phyloP scores from a whole-genome alignment of 1,284 basidiomycete genomes.

The Coniferiporia sulphurascens region DNA sequence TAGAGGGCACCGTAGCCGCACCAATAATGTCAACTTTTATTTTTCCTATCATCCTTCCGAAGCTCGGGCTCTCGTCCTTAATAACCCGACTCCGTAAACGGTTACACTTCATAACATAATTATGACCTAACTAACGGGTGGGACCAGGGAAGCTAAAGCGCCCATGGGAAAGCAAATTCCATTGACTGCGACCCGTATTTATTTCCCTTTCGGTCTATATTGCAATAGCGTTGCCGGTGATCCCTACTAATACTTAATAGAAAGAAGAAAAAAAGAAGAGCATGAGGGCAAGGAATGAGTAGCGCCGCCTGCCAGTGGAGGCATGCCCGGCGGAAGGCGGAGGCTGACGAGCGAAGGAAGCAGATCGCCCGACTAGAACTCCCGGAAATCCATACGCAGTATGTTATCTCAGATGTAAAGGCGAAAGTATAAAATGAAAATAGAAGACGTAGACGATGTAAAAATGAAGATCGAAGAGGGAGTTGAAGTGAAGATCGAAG shows the following conservation, averaged over 20 bases:
- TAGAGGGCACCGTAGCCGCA: no score
- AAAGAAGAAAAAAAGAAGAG: neutral
- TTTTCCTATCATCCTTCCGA: no score
- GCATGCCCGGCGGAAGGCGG: neutral
- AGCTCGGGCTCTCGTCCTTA: no score
- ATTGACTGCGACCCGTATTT: no score
- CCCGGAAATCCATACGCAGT: neutral
- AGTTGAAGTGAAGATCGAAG: neutral
- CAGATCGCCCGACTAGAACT: neutral
- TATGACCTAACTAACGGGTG: no score
- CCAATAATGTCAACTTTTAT: no score
- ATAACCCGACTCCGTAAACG: no score
- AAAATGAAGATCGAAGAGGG: neutral
- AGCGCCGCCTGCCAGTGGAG: neutral
- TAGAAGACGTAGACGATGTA: neutral
- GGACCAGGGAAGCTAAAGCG: no score
- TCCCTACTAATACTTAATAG: neutral
- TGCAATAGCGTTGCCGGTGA: neutral
- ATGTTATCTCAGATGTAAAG: neutral
- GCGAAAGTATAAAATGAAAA: neutral
- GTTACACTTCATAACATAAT: no score
- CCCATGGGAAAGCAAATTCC: no score
- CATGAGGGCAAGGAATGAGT: neutral
- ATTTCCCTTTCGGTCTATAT: neutral
- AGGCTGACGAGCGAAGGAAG: neutral